Evolutionary conservation across 192 early-diverging fungal species (phyloP), one percentile per base, ranked within the genome.

Genomic region (Coemansia sp.): DNA sequence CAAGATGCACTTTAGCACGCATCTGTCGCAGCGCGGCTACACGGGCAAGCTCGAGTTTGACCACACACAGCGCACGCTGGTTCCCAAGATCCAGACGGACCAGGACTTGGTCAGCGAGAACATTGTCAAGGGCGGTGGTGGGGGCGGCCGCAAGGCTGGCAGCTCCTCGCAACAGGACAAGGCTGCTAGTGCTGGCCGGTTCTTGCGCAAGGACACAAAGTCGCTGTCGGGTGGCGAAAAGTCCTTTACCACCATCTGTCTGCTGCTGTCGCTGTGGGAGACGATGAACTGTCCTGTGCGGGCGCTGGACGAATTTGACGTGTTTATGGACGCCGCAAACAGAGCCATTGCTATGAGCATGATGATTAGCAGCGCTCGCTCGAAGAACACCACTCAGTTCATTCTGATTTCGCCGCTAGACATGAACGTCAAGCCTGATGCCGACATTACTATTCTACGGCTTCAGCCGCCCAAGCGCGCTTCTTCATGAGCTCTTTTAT

Each of bases 261-360:
- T 99, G 68, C 86, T 99, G 18, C 78, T 99, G 55, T 86, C 96
- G 7, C 84, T 99, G 24, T 99, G 98, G 98, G 92, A 97, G 52
- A 85, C 88, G 11, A 96, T 99, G 88, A 87, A 89, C 31, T 91
- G 92, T 47, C 94, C 96, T 8, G 92, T 99, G 60, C 88, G 97
- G n/a, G 92, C 92, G 24, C 81, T 99, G 72, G 98, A 99, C 74
- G 98, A 99, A 87, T 99, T 97, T 88, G 98, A 98, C 76, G 96
- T 99, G 24, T 99, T 95, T 71, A 97, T 96, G 96, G 98, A 99
- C 78, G 94, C 95, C 4, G 96, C 97, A n/a, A 98, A 98, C 77
- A 89, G 98, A 6, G 75, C 84, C 33, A 89, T 91, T 65, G 91
- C 88, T 40, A 97, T 97, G 94, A 73, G 86, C 44, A 89, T 96